Evolutionary conservation across 148 eudicot species (phyloP).

Genomic region (Oxyria digyna): DNA sequence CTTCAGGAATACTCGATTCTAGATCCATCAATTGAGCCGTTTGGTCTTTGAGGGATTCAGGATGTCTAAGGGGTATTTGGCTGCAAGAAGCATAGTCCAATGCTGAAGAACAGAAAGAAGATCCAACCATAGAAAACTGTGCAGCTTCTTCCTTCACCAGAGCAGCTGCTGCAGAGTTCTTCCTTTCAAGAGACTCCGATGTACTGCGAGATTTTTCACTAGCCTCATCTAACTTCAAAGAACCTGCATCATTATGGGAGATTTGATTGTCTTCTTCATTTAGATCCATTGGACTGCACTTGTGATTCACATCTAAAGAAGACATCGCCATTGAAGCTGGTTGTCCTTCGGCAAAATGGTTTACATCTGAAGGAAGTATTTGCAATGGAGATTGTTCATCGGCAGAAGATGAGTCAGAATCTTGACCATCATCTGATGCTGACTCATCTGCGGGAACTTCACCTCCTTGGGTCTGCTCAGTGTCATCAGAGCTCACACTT

Average conservation of each 20-base stretch:
- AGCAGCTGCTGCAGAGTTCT: slow-evolving; percentile 16
- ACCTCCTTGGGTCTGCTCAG: slow-evolving; percentile 13
- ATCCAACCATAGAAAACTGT: slow-evolving; percentile 29
- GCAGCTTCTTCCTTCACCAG: slow-evolving; percentile 21
- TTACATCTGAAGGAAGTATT: slow-evolving; percentile 16
- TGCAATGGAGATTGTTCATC: slow-evolving; percentile 24
- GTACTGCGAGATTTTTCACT: slow-evolving; percentile 18
- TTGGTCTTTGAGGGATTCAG: slow-evolving; percentile 28
- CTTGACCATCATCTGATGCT: slow-evolving; percentile 20
- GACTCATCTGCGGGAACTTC: slow-evolving; percentile 16
- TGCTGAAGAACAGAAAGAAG: slow-evolving; percentile 28
- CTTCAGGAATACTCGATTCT: slow-evolving; percentile 26
- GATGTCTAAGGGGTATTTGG: slow-evolving; percentile 31
- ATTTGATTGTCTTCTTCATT: slow-evolving; percentile 21
- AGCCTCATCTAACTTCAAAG: slow-evolving; percentile 16
- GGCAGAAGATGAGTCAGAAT: slow-evolving; percentile 15
- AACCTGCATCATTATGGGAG: slow-evolving; percentile 10
- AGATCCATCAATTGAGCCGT: slow-evolving; percentile 34
- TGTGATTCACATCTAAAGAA: slow-evolving; percentile 19
- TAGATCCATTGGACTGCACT: slow-evolving; percentile 29
- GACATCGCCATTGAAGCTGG: slow-evolving; percentile 22
- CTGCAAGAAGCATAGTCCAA: slow-evolving; percentile 25
- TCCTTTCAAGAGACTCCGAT: slow-evolving; percentile 21
- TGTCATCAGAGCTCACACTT: slow-evolving; percentile 9
- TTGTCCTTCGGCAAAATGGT: slow-evolving; percentile 17